These are phyloP conservation scores for Phytopythium cucurbitacearum DNA, from an alignment of 352 stramenopile species.

Conservation along the genomic window DNA sequence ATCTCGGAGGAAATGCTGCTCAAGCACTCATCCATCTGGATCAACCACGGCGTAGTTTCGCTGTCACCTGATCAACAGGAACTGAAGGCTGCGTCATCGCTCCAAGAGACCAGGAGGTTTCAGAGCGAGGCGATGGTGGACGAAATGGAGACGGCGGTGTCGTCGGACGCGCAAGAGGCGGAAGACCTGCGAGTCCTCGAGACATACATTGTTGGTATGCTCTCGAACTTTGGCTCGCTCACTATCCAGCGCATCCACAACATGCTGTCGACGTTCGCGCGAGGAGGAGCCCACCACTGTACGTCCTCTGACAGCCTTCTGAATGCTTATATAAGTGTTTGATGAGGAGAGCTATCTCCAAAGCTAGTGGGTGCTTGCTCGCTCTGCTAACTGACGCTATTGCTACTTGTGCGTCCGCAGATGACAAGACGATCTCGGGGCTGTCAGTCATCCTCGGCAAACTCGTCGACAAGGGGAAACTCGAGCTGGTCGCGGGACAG, in stretches of 20 bases:
- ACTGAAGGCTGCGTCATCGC: slow-evolving; percentile 36
- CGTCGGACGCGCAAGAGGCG: slow-evolving; percentile 85
- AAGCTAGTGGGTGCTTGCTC: background rate
- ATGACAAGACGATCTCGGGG: slow-evolving; percentile 79
- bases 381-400: slow-evolving; percentile 1
- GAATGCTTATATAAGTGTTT: background rate
- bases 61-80: slow-evolving; percentile 38
- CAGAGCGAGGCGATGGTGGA: slow-evolving; percentile 40
- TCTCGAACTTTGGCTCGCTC: slow-evolving; percentile 92
- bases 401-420: slow-evolving; percentile 25
- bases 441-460: slow-evolving; percentile 65
- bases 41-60: slow-evolving; percentile 61
- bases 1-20: slow-evolving; percentile 52
- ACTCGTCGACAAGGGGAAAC: slow-evolving; percentile 60
- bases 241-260: slow-evolving; percentile 93
- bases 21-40: slow-evolving; percentile 62
- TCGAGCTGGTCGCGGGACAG: slow-evolving; percentile 61
- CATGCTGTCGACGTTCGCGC: slow-evolving; percentile 88
- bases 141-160: slow-evolving; percentile 82
- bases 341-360: background rate
- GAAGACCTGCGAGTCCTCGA: slow-evolving; percentile 92
- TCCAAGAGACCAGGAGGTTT: slow-evolving; percentile 29
- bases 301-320: slow-evolving; percentile 12
- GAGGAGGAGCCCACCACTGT: slow-evolving; percentile 73
- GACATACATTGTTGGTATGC: slow-evolving; percentile 94